Evolutionary conservation across 805 yeast genomes (phyloP).

Genomic region (Metschnikowia colocasiae): DNA sequence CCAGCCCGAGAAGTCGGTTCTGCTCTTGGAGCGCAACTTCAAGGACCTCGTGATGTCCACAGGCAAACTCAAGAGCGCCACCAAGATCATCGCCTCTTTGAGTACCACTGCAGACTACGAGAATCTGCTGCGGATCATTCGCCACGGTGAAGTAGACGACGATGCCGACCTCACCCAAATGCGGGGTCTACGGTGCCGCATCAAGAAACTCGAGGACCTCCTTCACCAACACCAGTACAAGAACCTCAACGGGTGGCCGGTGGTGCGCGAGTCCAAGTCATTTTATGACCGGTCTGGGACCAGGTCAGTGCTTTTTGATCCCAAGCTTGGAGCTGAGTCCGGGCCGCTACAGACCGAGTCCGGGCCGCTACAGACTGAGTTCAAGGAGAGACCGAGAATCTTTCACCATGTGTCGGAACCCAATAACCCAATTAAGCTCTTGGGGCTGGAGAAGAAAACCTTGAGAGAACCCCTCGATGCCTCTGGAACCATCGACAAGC

Average conservation of each 20-base stretch:
- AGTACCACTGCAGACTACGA: slow-evolving; percentile 13
- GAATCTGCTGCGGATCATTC: slow-evolving; percentile 5
- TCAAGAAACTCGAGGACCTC: slow-evolving; percentile 71
- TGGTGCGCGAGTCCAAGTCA: slow-evolving; percentile 11
- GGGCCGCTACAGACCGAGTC: background rate
- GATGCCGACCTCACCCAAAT: slow-evolving; percentile 38
- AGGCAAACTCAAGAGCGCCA: slow-evolving; percentile 33
- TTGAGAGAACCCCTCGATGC: slow-evolving; percentile 26
- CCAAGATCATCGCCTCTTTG: slow-evolving; percentile 31
- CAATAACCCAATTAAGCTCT: slow-evolving; percentile 27
- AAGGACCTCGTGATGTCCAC: slow-evolving; percentile 43
- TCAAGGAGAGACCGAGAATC: background rate
- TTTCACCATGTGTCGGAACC: slow-evolving; percentile 2
- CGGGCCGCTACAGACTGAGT: background rate
- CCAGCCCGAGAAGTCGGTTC: slow-evolving; percentile 30
- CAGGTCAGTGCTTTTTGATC: slow-evolving; percentile 9
- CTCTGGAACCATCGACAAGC: slow-evolving; percentile 38
- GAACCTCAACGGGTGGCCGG: slow-evolving; percentile 47
- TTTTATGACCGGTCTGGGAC: background rate
- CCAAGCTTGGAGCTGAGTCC: background rate
- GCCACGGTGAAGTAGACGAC: slow-evolving; percentile 15
- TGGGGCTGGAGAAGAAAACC: slow-evolving; percentile 9
- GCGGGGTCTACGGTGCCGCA: slow-evolving; percentile 65
- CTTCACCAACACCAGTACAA: slow-evolving; percentile 70
- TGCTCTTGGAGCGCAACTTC: slow-evolving; percentile 41